phyloP scores from a whole-genome alignment of 2,329 filamentous ascomycete species.

The Alternaria viburni region DNA sequence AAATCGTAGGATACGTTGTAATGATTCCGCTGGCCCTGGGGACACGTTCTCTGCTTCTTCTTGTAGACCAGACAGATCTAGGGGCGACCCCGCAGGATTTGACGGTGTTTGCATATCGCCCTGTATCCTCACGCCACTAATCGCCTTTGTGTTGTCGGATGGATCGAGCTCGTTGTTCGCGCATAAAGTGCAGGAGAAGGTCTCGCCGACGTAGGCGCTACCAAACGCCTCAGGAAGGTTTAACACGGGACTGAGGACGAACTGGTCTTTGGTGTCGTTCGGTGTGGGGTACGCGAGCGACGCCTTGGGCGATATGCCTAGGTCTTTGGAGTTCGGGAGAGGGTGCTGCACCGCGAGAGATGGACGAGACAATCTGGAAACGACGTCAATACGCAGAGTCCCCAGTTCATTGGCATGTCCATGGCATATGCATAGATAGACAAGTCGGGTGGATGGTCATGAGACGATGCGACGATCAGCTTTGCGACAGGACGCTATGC shows the following conservation, averaged over 20 bases:
- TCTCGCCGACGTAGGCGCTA: slow-evolving; percentile 93
- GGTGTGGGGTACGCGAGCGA: slow-evolving; percentile 70
- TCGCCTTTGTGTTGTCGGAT: slow-evolving; percentile 52
- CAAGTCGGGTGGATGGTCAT: neutral
- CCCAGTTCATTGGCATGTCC: neutral
- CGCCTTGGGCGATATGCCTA: slow-evolving; percentile 64
- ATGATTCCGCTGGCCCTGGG: slow-evolving; percentile 66
- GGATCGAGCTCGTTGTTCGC: slow-evolving; percentile 82
- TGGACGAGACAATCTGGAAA: slow-evolving; percentile 76
- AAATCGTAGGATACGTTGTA: slow-evolving; percentile 84
- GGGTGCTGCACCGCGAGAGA: slow-evolving; percentile 75
- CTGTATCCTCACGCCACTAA: slow-evolving; percentile 80
- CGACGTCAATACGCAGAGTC: neutral
- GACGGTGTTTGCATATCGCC: slow-evolving; percentile 96
- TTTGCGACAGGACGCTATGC: neutral
- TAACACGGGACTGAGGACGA: slow-evolving; percentile 67
- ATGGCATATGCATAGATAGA: neutral
- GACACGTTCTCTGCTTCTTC: slow-evolving; percentile 35
- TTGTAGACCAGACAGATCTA: slow-evolving; percentile 63
- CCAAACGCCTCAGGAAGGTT: slow-evolving; percentile 91
- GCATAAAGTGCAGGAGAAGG: slow-evolving; percentile 91
- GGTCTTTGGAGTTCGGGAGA: slow-evolving; percentile 60
- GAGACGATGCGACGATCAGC: neutral
- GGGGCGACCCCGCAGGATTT: slow-evolving; percentile 64
- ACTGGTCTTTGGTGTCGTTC: slow-evolving; percentile 56